phyloP scores from a whole-genome alignment of 345 rosid genomes.

The Citropsis articulata region DNA sequence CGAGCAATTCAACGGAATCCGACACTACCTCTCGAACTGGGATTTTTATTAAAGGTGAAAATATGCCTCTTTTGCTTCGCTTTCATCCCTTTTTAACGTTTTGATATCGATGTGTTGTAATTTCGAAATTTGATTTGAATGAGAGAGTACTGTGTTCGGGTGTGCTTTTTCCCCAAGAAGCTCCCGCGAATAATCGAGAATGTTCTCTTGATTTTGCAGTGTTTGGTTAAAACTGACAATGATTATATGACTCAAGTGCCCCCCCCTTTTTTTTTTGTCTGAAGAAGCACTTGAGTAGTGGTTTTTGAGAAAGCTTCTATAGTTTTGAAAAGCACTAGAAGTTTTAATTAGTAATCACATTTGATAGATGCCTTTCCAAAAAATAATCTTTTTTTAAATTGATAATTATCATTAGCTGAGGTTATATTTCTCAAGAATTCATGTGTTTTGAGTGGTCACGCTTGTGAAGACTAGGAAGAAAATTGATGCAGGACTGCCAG shows the following conservation, averaged over 20 bases:
- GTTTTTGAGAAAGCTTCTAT: background rate
- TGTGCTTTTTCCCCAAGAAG: background rate
- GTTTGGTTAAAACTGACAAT: background rate
- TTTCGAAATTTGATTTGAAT: background rate
- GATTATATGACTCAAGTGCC: background rate
- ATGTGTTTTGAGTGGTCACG: background rate
- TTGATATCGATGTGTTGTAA: background rate
- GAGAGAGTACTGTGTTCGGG: background rate
- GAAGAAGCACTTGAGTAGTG: background rate
- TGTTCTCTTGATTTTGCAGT: background rate
- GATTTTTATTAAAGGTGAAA: constrained; percentile 24
- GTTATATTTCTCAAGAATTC: background rate
- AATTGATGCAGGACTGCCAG: constrained; percentile 41
- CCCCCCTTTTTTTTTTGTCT: no score
- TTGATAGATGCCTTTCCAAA: background rate
- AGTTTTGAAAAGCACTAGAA: background rate
- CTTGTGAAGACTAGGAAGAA: background rate
- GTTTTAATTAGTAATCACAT: background rate
- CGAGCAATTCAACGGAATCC: constrained; percentile 8
- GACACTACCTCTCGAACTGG: constrained; percentile 14
- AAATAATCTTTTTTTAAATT: background rate
- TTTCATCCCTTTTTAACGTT: background rate
- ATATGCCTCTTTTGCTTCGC: background rate
- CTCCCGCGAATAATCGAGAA: background rate
- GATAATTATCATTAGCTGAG: background rate